These are phyloP conservation scores for Tolypocladium album DNA, from an alignment of 2,329 filamentous ascomycete species.

Conservation along the genomic window DNA sequence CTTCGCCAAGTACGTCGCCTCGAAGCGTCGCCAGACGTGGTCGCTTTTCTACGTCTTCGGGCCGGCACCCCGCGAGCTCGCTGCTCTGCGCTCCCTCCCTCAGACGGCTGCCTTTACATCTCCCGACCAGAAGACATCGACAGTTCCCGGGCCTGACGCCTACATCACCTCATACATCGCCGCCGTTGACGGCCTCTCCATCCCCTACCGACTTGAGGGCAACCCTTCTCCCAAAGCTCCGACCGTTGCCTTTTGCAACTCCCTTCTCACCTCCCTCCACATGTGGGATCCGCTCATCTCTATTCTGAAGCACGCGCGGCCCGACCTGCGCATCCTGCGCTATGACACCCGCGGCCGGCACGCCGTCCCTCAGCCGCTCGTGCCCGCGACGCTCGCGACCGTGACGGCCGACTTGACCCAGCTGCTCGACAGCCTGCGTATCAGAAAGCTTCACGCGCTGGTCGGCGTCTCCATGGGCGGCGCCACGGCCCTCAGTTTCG, in stretches of 20 bases:
- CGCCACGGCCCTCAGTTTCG: constrained; percentile 64
- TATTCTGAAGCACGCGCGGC: constrained; percentile 47
- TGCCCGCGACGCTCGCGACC: constrained; percentile 48
- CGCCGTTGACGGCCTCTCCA: constrained; percentile 53
- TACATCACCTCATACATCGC: constrained; percentile 58
- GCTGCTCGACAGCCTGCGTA: constrained; percentile 59
- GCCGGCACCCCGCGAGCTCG: constrained; percentile 58
- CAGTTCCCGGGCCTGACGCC: constrained; percentile 38
- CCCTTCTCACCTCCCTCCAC: constrained; percentile 62
- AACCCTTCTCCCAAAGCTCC: constrained; percentile 56
- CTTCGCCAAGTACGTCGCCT: constrained; percentile 45
- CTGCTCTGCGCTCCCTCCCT: constrained; percentile 40
- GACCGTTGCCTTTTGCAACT: constrained; percentile 67
- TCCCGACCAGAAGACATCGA: constrained; percentile 43
- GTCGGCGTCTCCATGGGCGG: constrained; percentile 76
- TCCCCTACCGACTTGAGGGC: constrained; percentile 70
- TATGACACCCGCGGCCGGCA: constrained; percentile 67
- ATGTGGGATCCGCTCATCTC: constrained; percentile 74
- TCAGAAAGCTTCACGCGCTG: constrained; percentile 53
- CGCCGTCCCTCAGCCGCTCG: constrained; percentile 32
- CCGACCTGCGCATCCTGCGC: constrained; percentile 61
- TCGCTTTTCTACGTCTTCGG: constrained; percentile 73
- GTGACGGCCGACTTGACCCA: constrained; percentile 57
- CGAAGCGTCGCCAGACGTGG: constrained; percentile 50
- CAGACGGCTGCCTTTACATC: constrained; percentile 39